Evolutionary conservation across 2,329 filamentous ascomycete species (phyloP).

Genomic region (Claviceps sorghi): DNA sequence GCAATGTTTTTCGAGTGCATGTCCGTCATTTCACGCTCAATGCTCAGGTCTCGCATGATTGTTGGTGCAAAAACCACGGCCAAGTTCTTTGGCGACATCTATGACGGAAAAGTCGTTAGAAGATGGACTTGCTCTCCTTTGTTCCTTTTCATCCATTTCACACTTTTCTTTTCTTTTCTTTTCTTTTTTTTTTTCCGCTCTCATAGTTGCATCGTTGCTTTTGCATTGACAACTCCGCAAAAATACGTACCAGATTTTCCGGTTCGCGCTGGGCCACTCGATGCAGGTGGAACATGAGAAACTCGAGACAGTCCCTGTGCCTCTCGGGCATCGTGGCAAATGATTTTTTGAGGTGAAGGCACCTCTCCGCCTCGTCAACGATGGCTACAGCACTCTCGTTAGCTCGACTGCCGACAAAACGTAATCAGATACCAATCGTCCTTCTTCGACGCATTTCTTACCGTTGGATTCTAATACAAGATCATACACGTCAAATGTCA

Average conservation of each 20-base stretch:
- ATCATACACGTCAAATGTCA: slow-evolving; percentile 90
- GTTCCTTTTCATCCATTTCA: not conserved
- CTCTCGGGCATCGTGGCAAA: slow-evolving; percentile 67
- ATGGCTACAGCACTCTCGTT: slow-evolving; percentile 33
- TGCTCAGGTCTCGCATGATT: slow-evolving; percentile 80
- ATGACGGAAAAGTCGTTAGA: not conserved
- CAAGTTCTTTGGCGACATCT: slow-evolving; percentile 94
- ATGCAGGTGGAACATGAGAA: slow-evolving; percentile 83
- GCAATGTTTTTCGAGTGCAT: slow-evolving; percentile 87
- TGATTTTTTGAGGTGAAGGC: slow-evolving; percentile 55
- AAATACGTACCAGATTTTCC: slow-evolving; percentile 63
- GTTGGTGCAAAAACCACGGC: slow-evolving; percentile 96
- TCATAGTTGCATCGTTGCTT: too few relatives aligned
- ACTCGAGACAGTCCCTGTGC: slow-evolving; percentile 82
- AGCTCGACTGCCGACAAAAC: not conserved
- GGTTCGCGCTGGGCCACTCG: slow-evolving; percentile 69
- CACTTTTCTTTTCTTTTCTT: too few relatives aligned
- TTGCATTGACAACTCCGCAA: not conserved
- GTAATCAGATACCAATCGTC: too few relatives aligned
- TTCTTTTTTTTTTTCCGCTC: too few relatives aligned
- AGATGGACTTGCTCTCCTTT: not conserved
- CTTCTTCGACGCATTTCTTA: slow-evolving; percentile 28
- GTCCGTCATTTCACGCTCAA: slow-evolving; percentile 91
- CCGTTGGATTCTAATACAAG: slow-evolving; percentile 66
- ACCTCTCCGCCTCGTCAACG: slow-evolving; percentile 50